Conservation (phyloP, 2,329 filamentous ascomycete genomes). For the Curvularia sp. region DNA sequence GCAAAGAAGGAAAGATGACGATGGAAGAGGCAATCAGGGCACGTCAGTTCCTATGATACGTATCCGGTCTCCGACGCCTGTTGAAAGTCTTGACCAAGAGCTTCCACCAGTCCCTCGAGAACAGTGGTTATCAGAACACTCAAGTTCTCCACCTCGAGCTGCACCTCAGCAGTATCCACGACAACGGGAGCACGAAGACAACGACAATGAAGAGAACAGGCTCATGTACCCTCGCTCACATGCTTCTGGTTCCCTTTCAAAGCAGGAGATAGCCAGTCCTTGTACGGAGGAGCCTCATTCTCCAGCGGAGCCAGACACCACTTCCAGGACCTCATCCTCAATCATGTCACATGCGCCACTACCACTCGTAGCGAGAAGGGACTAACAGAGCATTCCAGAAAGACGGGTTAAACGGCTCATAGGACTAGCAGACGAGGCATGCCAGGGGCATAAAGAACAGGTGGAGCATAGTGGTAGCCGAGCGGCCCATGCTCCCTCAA, state of each 20-base stretch:
- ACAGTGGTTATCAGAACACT: background rate
- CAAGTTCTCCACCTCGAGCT: background rate
- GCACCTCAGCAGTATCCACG: background rate
- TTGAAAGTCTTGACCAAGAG: background rate
- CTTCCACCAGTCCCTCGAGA: background rate
- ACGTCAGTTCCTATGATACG: background rate
- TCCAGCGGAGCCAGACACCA: background rate
- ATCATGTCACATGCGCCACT: constrained; percentile 5
- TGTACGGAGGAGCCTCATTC: background rate
- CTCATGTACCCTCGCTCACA: background rate
- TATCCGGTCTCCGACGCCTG: background rate
- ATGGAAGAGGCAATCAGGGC: background rate
- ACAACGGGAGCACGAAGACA: background rate
- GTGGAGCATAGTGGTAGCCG: constrained; percentile 2
- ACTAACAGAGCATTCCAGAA: constrained; percentile 8
- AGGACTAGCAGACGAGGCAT: background rate
- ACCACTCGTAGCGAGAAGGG: background rate
- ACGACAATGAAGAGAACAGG: background rate
- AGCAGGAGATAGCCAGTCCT: background rate
- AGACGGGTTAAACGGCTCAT: background rate
- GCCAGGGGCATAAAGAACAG: constrained; percentile 11
- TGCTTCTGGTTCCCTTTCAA: background rate
- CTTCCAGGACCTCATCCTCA: background rate
- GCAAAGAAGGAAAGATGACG: background rate
- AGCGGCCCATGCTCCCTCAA: constrained; percentile 17